Percentiles rank a stretch among this genome's conserved stretches.
These are phyloP conservation scores for Xylariaceae sp. DNA, from an alignment of 2,329 filamentous ascomycete species.

Conservation along the genomic window DNA sequence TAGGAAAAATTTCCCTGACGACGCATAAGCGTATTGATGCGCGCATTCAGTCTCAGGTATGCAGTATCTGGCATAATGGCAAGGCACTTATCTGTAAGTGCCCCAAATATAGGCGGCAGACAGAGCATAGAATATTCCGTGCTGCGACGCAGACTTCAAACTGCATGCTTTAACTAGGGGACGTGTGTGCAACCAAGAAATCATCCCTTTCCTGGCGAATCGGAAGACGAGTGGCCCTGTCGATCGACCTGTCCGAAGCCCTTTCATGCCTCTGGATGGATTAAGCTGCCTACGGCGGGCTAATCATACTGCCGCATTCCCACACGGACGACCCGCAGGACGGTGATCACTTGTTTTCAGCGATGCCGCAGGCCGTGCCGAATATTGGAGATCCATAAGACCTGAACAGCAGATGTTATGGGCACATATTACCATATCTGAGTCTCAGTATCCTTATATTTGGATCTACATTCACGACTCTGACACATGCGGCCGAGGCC, in stretches of 20 bases:
- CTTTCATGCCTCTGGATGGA: conserved; percentile 10
- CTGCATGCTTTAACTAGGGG: background rate
- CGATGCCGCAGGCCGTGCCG: too few relatives aligned
- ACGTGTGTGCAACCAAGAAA: background rate
- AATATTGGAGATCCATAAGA: background rate
- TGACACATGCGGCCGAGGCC: conserved; percentile 1
- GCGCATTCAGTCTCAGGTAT: background rate
- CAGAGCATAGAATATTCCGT: background rate
- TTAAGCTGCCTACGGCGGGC: conserved; percentile 2
- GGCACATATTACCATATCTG: background rate
- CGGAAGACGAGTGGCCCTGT: conserved; percentile 19
- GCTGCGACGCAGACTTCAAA: background rate
- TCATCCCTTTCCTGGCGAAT: conserved; percentile 10
- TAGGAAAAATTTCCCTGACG: background rate
- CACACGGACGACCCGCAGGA: background rate
- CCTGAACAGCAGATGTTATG: background rate
- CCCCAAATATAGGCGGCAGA: background rate
- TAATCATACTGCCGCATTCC: conserved; percentile 3
- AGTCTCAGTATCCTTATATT: background rate
- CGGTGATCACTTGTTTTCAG: too few relatives aligned
- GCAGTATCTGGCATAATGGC: background rate
- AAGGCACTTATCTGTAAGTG: background rate
- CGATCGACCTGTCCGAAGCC: conserved; percentile 11
- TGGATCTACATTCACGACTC: conserved; percentile 5
- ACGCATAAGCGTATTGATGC: background rate